These are phyloP conservation scores for Globisporangium ultimum DNA, from an alignment of 352 stramenopile species.

Conservation along the genomic window DNA sequence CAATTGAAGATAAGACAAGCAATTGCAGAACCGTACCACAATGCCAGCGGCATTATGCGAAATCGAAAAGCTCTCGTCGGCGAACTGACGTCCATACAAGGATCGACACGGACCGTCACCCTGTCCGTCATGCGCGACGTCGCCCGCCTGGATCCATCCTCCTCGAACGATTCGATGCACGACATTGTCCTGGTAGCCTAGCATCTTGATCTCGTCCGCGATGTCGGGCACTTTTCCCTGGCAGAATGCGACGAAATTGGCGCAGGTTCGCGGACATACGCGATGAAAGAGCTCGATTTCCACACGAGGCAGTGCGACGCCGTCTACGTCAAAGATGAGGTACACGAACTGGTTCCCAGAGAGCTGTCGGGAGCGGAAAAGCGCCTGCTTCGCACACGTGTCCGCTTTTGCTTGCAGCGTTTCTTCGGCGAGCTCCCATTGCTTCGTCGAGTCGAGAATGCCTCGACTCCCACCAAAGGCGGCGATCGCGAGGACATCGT, in stretches of 20 bases:
- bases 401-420: conserved; percentile 45
- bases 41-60: conserved; percentile 60
- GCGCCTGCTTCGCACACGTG: conserved; percentile 32
- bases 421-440: conserved; percentile 43
- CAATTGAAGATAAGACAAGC: neutral
- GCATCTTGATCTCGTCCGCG: conserved; percentile 24
- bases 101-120: conserved; percentile 53
- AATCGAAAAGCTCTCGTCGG: conserved; percentile 72
- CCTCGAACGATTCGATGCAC: conserved; percentile 66
- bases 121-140: conserved; percentile 38
- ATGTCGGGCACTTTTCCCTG: conserved; percentile 45
- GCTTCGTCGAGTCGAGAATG: conserved; percentile 19
- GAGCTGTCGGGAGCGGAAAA: conserved; percentile 38
- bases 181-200: conserved; percentile 49
- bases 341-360: conserved; percentile 57
- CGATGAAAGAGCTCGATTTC: conserved; percentile 67
- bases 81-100: conserved; percentile 57
- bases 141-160: conserved; percentile 75
- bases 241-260: conserved; percentile 76
- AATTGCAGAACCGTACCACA: conserved; percentile 28
- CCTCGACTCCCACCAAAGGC: conserved; percentile 35
- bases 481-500: conserved; percentile 49
- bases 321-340: conserved; percentile 60
- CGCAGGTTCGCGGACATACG: conserved; percentile 63
- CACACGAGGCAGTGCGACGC: conserved; percentile 50